Evolutionary conservation across 2,329 filamentous ascomycete genomes (phyloP), one percentile per base, ranked within the genome.

Genomic region (Ascochyta rabiei): DNA sequence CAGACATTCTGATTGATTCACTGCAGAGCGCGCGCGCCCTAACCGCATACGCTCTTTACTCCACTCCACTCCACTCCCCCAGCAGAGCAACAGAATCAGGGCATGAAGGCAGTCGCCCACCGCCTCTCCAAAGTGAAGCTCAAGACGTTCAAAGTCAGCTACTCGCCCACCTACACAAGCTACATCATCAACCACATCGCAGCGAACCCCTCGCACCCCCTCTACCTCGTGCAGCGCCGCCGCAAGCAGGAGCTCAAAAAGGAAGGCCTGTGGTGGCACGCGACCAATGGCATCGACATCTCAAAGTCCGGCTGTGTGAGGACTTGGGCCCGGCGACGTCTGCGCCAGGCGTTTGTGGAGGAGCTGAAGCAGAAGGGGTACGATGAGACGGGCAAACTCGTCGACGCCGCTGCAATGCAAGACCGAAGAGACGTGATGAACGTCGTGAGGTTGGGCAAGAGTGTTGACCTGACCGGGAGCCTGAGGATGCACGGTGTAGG

Each of bases 221-320:
- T 74, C 4, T 30, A 63, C 59, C 53, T 54, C 12, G 43, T 57
- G 8, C 66, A 63, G 40, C 57, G 41, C 31, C 69, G 71, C 23
- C 57, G 53, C 18, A 48, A 59, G 10, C 31, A 40, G 2, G 52
- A 59, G 23, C 61, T 63, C n/a, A 63, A 63, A 18, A 57, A 56
- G 21, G 60, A 70, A 18, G 66, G 68, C 0, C 63, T 75, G 2
- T 74, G 70, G 72, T 73, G 70, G 72, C 60, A 70, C 49, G 62
- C 64, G 5, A 70, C 66, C 2, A 62, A 63, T 2, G 49, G 57
- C 9, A 13, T 53, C 12, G 65, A 65, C 13, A 44, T 67, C 18
- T 69, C 63, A 23, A 74, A 70, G 53, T 72, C 67, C 6, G 64
- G 62, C 19, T 70, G 69, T 15, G 70, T 76, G 37, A 45, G 72